Evolutionary conservation across 345 rosid species (phyloP).

Genomic region (Dovyalis caffra): DNA sequence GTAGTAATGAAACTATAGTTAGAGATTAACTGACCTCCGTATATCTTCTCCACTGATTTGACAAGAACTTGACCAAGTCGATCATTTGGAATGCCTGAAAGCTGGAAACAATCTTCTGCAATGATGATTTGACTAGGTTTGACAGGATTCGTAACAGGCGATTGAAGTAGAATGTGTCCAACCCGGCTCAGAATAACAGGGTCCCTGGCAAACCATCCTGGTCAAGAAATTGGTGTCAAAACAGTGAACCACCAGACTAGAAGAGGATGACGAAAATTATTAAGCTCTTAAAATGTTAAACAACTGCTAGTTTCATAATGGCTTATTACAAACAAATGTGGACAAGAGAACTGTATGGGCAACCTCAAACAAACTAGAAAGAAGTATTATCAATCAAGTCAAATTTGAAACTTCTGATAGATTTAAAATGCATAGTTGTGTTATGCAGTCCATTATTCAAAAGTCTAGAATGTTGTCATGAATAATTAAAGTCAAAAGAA

Average conservation of each 20-base stretch:
- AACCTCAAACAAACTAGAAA: neutral
- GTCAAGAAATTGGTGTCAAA: conserved; percentile 13
- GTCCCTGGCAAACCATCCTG: conserved; percentile 95
- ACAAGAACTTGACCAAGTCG: conserved; percentile 48
- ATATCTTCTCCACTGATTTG: conserved; percentile 53
- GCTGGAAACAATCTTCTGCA: conserved; percentile 70
- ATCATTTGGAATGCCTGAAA: conserved; percentile 56
- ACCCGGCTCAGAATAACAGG: conserved; percentile 59
- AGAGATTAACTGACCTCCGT: conserved; percentile 47
- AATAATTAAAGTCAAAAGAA: neutral
- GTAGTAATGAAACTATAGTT: neutral
- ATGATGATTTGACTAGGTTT: conserved; percentile 54
- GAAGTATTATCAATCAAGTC: neutral
- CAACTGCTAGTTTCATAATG: neutral
- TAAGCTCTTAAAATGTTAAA: neutral
- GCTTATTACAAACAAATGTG: neutral
- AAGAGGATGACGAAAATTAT: neutral
- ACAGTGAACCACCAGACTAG: neutral
- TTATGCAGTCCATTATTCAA: neutral
- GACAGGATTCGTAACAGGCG: conserved; percentile 27
- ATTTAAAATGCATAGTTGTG: neutral
- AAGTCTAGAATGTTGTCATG: neutral
- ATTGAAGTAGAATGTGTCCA: conserved; percentile 58
- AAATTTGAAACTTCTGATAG: neutral
- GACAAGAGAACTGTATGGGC: neutral